Conservation (phyloP, 2,329 filamentous ascomycete genomes). For the Dactylella cylindrospora region DNA sequence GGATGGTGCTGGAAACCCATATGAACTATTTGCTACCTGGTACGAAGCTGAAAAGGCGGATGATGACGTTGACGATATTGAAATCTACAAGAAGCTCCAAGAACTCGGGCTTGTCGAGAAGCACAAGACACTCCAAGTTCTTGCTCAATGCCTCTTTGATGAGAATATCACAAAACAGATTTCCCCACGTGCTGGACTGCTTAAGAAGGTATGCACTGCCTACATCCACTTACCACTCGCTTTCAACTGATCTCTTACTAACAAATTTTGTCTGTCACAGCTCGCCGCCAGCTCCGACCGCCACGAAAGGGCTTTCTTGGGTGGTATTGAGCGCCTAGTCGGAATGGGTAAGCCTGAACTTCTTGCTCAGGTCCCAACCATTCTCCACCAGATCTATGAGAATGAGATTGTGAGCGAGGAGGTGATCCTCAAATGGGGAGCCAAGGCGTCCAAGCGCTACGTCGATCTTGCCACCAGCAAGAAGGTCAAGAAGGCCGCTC, state of each 20-base stretch:
- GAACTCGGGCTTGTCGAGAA: slow-evolving; percentile 92
- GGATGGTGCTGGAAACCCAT: slow-evolving; percentile 76
- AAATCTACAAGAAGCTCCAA: slow-evolving; percentile 95
- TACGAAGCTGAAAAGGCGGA: slow-evolving; percentile 72
- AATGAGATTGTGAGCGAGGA: slow-evolving; percentile 87
- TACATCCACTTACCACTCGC: background rate
- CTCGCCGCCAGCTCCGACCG: slow-evolving; percentile 69
- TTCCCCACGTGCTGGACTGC: slow-evolving; percentile 75
- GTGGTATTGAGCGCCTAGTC: slow-evolving; percentile 90
- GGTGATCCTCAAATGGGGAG: slow-evolving; percentile 83
- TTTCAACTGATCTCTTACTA: slow-evolving; percentile 47
- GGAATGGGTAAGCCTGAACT: slow-evolving; percentile 78
- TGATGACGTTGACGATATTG: slow-evolving; percentile 79
- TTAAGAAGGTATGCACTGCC: slow-evolving; percentile 70
- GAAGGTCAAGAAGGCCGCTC: slow-evolving; percentile 92
- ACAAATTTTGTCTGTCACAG: slow-evolving; percentile 58
- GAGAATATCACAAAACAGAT: slow-evolving; percentile 83
- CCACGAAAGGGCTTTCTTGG: slow-evolving; percentile 92
- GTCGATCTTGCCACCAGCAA: slow-evolving; percentile 84
- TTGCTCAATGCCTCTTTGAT: slow-evolving; percentile 91
- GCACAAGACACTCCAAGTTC: slow-evolving; percentile 87
- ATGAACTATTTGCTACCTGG: slow-evolving; percentile 92
- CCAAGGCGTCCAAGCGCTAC: slow-evolving; percentile 90
- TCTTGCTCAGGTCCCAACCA: slow-evolving; percentile 74
- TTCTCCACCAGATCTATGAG: slow-evolving; percentile 87